These are phyloP conservation scores for Prototheca wickerhamii DNA, from an alignment of 163 green algal species.

Conservation along the genomic window DNA sequence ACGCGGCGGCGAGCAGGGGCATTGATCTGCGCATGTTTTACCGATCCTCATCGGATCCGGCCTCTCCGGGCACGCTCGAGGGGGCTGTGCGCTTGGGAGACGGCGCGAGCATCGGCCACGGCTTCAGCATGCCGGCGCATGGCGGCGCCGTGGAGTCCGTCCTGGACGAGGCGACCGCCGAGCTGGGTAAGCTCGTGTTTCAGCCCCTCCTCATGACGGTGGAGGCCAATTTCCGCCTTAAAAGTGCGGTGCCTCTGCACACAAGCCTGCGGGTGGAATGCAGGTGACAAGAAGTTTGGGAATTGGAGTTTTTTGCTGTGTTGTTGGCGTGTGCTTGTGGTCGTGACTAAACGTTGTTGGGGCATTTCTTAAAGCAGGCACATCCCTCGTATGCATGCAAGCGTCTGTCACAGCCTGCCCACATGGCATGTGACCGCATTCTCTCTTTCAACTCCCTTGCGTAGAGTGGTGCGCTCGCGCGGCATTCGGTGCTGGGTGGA, in stretches of 20 bases:
- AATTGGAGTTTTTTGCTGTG: background rate
- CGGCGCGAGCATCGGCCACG: constrained; percentile 27
- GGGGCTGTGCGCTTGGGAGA: constrained; percentile 28
- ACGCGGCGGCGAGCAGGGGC: constrained; percentile 15
- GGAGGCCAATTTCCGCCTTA: constrained; percentile 28
- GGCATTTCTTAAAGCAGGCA: too few species aligned
- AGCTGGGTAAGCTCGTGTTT: constrained; percentile 32
- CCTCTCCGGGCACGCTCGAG: constrained; percentile 1
- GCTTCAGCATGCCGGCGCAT: constrained; percentile 26
- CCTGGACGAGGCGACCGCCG: constrained; percentile 39
- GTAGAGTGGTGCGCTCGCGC: background rate
- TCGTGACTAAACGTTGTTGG: too few species aligned
- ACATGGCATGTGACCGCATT: too few species aligned
- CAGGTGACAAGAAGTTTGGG: background rate
- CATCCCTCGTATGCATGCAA: too few species aligned
- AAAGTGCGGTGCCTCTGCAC: constrained; percentile 25
- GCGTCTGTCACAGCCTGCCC: too few species aligned
- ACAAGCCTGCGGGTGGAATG: constrained; percentile 23
- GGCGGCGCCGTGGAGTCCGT: constrained; percentile 36
- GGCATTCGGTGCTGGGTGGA: constrained; percentile 28
- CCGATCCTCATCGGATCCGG: background rate
- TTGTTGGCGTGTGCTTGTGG: background rate
- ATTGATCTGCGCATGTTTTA: constrained; percentile 42
- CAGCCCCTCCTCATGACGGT: constrained; percentile 23
- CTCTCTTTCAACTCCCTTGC: background rate